These are phyloP conservation scores for Lodderomyces parapsilosis DNA, from an alignment of 1,139 yeast genomes.

Conservation along the genomic window DNA sequence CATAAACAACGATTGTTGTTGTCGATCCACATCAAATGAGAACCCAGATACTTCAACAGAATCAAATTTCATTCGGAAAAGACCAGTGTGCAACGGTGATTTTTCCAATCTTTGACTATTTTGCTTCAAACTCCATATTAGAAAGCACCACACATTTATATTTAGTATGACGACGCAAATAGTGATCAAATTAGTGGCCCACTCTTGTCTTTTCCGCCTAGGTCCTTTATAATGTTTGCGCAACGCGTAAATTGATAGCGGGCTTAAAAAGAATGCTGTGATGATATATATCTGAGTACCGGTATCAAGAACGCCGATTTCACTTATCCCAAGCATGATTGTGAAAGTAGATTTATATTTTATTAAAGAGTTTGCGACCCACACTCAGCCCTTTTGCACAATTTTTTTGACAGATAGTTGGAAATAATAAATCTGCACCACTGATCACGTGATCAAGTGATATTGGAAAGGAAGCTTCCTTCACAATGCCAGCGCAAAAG, in stretches of 20 bases:
- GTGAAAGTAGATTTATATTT: too few species aligned
- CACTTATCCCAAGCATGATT: neutral
- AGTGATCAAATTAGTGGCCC: neutral
- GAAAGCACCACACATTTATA: slow-evolving; percentile 2
- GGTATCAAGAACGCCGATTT: neutral
- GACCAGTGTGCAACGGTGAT: neutral
- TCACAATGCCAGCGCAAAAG: too few species aligned
- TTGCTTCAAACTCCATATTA: slow-evolving; percentile 2
- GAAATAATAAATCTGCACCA: too few species aligned
- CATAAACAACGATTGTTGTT: neutral
- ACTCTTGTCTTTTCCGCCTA: neutral
- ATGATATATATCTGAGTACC: neutral
- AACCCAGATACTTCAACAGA: neutral
- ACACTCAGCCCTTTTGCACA: neutral
- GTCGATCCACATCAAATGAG: neutral
- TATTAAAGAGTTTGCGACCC: too few species aligned
- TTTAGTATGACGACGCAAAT: slow-evolving; percentile 2
- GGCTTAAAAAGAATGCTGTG: neutral
- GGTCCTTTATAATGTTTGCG: neutral
- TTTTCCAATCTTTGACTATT: neutral
- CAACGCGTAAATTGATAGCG: neutral
- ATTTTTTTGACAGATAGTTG: too few species aligned
- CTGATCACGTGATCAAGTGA: too few species aligned
- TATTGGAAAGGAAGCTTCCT: too few species aligned
- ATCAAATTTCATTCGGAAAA: neutral